Evolutionary conservation across 2,329 filamentous ascomycete species (phyloP).

Genomic region (Fusarium sp.): DNA sequence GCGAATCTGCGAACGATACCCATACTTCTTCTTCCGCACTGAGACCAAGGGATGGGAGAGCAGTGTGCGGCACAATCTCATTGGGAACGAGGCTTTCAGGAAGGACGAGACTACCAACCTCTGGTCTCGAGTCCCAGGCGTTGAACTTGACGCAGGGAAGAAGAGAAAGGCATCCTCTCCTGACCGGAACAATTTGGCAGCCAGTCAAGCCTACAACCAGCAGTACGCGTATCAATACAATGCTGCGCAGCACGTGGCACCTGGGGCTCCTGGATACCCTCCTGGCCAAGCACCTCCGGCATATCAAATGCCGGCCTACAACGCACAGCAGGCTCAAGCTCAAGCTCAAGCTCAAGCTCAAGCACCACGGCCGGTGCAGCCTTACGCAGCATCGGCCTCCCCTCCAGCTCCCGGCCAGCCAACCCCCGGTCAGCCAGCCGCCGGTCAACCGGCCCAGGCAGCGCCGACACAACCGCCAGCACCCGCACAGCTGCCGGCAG

Average conservation of each 20-base stretch:
- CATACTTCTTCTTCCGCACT: conserved; percentile 66
- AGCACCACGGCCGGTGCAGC: conserved; percentile 44
- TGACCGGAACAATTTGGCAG: conserved; percentile 53
- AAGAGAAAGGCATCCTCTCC: conserved; percentile 65
- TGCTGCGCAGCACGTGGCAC: conserved; percentile 47
- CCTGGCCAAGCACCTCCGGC: conserved; percentile 47
- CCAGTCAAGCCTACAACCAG: conserved; percentile 50
- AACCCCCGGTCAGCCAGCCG: conserved; percentile 35
- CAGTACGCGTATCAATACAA: conserved; percentile 50
- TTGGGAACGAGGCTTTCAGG: conserved; percentile 67
- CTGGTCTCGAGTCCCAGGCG: conserved; percentile 65
- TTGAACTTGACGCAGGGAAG: conserved; percentile 67
- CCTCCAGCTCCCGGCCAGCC: conserved; percentile 41
- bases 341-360: conserved; percentile 31
- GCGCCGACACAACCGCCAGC: conserved; percentile 45
- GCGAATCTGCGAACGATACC: conserved; percentile 64
- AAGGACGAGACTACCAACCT: conserved; percentile 64
- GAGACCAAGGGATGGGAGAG: conserved; percentile 72
- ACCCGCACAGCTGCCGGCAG: conserved; percentile 48
- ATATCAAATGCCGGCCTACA: conserved; percentile 50
- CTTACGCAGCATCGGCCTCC: conserved; percentile 44
- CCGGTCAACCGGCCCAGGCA: not conserved
- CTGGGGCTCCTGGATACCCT: conserved; percentile 46
- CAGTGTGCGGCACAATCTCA: conserved; percentile 69
- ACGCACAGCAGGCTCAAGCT: conserved; percentile 43